Evolutionary conservation across 768 basidiomycete genomes (phyloP), one percentile per base, ranked within the genome.

Genomic region (Amanita fuliginea): DNA sequence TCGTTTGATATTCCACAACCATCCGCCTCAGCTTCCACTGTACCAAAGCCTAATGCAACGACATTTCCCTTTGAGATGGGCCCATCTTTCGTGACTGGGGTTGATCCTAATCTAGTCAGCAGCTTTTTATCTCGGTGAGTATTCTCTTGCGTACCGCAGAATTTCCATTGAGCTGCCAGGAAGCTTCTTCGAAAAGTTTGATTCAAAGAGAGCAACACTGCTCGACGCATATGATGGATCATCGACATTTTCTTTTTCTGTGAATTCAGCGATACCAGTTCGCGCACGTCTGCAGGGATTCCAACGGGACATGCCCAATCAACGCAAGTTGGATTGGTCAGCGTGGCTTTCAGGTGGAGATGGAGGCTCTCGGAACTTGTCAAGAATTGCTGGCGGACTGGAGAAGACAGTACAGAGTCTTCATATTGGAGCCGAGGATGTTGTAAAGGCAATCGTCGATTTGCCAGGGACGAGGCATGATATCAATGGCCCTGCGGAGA

Each of bases 201-300:
- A 99, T 62, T 74, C 68, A 16, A 78, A 87, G 54, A 81, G 95
- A 14, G 65, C 73, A 0, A 66, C 71, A 0, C 74, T 97, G 5
- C 59, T 77, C 13, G 72, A 83, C 41, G 89, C 76, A 16, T 99
- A 98, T 62, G 78, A 87, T 52, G 80, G 86, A 0, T 67, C 76
- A 9, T 87, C 94, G n/a, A 94, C 92, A 6, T 93, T 97, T 62
- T 96, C 93, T 1, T 86, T 83, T 62, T 86, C 84, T 16, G 78
- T 80, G 57, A 94, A 93, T 62, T 94, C 93, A 1, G 62, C 77
- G 5, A 86, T 94, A 53, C 89, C 89, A 3, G 62, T 73, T 6
- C 84, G 93, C 13, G 86, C 89, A 0, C 76, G 86, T 42, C 71
- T 86, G 41, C 76, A 83, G 60, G 83, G 82, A 18, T 72, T 81